Evolutionary conservation across 768 basidiomycete genomes (phyloP).

Genomic region (Mycena polygramma): DNA sequence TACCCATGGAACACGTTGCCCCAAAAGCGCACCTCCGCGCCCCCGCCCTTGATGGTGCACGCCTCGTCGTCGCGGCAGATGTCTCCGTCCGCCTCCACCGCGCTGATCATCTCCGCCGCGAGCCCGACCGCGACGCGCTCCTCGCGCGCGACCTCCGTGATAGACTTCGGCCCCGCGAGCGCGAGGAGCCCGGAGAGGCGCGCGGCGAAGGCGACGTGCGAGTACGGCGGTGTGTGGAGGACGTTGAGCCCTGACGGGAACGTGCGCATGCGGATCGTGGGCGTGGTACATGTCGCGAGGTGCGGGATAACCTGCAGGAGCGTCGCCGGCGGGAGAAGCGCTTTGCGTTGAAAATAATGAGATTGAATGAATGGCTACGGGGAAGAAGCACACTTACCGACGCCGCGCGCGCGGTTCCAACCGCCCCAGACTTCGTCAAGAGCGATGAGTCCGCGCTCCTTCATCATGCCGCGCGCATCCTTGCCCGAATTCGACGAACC

Average conservation of each 20-base stretch:
- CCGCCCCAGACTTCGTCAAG: constrained; percentile 96
- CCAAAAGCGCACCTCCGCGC: constrained; percentile 80
- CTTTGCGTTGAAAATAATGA: constrained; percentile 51
- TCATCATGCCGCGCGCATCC: constrained; percentile 74
- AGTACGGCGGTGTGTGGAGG: constrained; percentile 86
- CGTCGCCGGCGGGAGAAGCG: constrained; percentile 90
- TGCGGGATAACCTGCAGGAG: constrained; percentile 82
- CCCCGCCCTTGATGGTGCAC: constrained; percentile 55
- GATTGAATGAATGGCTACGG: not conserved
- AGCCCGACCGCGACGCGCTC: constrained; percentile 83
- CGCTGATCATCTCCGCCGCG: constrained; percentile 81
- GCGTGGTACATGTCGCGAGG: constrained; percentile 73
- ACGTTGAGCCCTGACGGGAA: constrained; percentile 85
- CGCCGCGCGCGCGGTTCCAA: constrained; percentile 94
- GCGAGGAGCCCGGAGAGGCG: constrained; percentile 71
- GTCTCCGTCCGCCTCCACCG: constrained; percentile 77
- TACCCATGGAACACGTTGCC: constrained; percentile 75
- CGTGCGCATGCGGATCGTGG: constrained; percentile 74
- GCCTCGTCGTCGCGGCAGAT: constrained; percentile 82
- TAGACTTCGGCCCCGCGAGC: constrained; percentile 66
- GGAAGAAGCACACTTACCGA: constrained; percentile 66
- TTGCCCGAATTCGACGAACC: constrained; percentile 45
- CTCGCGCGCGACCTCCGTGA: constrained; percentile 76
- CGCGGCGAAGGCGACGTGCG: constrained; percentile 73
- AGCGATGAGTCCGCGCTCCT: constrained; percentile 82